Evolutionary conservation across 2,329 filamentous ascomycete genomes (phyloP).

Genomic region (Alternaria atra): DNA sequence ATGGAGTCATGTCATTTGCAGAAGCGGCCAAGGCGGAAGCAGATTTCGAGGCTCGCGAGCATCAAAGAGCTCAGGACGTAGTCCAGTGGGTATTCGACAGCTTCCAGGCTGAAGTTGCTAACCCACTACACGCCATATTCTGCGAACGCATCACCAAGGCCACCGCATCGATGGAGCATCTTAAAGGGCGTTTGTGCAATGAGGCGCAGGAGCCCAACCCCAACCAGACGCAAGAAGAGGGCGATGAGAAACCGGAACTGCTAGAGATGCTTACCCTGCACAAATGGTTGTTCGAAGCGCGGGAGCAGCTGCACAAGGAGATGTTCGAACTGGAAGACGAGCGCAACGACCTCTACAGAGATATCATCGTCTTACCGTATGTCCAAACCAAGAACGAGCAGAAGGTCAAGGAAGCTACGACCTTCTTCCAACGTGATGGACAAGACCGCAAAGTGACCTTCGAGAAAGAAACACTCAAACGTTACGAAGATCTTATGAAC

Average conservation of each 20-base stretch:
- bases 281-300: slow-evolving; percentile 96
- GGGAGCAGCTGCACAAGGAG: slow-evolving; percentile 86
- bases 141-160: slow-evolving; percentile 77
- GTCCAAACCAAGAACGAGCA: slow-evolving; percentile 75
- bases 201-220: slow-evolving; percentile 74
- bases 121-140: slow-evolving; percentile 82
- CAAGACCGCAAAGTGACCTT: slow-evolving; percentile 75
- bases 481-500: slow-evolving; percentile 78
- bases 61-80: slow-evolving; percentile 73
- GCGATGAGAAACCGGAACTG: slow-evolving; percentile 92
- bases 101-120: slow-evolving; percentile 84
- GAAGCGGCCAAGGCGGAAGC: slow-evolving; percentile 84
- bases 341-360: slow-evolving; percentile 85
- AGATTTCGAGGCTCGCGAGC: slow-evolving; percentile 75
- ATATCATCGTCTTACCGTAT: slow-evolving; percentile 85
- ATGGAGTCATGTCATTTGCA: slow-evolving; percentile 81
- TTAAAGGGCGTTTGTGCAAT: slow-evolving; percentile 76
- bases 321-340: slow-evolving; percentile 85
- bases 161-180: slow-evolving; percentile 77
- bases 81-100: slow-evolving; percentile 83
- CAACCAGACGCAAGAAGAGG: slow-evolving; percentile 91
- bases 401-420: slow-evolving; percentile 79
- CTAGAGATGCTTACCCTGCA: slow-evolving; percentile 92
- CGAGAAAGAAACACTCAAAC: slow-evolving; percentile 74
- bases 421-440: slow-evolving; percentile 84